These are phyloP conservation scores for Scenedesmus sp. DNA, from an alignment of 163 green algal species.

Conservation along the genomic window DNA sequence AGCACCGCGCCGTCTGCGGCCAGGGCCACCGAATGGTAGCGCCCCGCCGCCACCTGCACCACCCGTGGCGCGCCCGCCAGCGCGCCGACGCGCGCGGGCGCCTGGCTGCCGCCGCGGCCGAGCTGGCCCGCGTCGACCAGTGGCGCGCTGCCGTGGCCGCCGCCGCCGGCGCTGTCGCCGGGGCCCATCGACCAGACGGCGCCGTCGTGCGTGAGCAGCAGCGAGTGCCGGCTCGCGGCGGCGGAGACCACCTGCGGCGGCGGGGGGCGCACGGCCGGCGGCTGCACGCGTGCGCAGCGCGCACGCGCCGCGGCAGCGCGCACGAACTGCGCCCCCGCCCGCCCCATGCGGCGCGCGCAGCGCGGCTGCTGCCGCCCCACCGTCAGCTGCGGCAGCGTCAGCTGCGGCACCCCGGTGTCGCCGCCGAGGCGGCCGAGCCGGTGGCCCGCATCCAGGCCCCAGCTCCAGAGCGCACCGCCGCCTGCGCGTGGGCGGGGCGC, in stretches of 20 bases:
- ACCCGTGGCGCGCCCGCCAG: not conserved
- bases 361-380: not conserved
- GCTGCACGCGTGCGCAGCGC: too few relatives aligned
- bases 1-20: constrained; percentile 57
- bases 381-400: constrained; percentile 28
- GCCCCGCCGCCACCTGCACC: constrained; percentile 51
- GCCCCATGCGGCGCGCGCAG: too few relatives aligned
- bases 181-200: constrained; percentile 60
- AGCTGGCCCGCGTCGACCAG: constrained; percentile 61
- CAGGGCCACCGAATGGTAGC: constrained; percentile 68
- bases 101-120: constrained; percentile 39
- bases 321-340: too few relatives aligned
- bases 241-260: constrained; percentile 50
- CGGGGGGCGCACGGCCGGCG: not conserved
- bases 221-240: constrained; percentile 56
- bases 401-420: constrained; percentile 44
- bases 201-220: constrained; percentile 50
- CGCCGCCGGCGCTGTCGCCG: constrained; percentile 63
- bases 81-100: not conserved
- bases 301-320: too few relatives aligned
- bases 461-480: constrained; percentile 56
- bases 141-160: constrained; percentile 59
- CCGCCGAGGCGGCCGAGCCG: constrained; percentile 47
- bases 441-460: constrained; percentile 56
- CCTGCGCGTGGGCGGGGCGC: constrained; percentile 3